Evolutionary conservation across 2,329 filamentous ascomycete species (phyloP), one percentile per base, ranked within the genome.

Genomic region (Colletotrichum noveboracense): DNA sequence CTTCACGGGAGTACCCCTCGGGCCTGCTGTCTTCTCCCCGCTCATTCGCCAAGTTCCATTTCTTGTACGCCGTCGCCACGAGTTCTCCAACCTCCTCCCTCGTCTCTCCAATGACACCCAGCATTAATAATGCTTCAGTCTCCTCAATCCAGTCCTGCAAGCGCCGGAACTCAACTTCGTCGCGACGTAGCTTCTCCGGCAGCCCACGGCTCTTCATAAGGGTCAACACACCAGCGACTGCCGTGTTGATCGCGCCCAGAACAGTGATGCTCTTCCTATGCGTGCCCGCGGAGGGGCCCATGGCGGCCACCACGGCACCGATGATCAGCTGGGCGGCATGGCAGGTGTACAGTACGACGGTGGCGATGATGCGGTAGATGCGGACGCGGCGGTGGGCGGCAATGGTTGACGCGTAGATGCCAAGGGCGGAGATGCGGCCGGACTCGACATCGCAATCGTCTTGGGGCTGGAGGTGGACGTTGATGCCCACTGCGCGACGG

Each of bases 201-300:
- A 90, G 78, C 0, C 88, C 89, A 56, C 88, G 88, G 6, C 88
- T 87, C 79, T 89, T 89, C 62, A 90, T 80, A 9, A 90, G 87
- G 0, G 91, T 91, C 24, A 94, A 82, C 1, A 92, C 83, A 18
- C 93, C 92, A 1, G 92, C 92, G 7, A 93, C 86, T 5, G 92
- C 82, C 4, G 91, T 93, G 79, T 94, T 94, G 13, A 91, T 81
- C 2, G 91, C 91, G 5, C 93, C 92, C 1, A 94, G 84, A 1
- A 90, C 81, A 12, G 90, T 91, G 80, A 94, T 90, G 16, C 80
- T 64, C 24, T 87, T 85, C 21, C 89, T 81, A 77, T 93, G 88
- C 18, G 88, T 84, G 3, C 89, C 85, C 18, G 88, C 85, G 0
- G 80, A 79, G 0, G 88, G 84, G 0, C 88, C 88, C 10, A 90